Evolutionary conservation across 2,329 filamentous ascomycete species (phyloP), one percentile per base, ranked within the genome.

Genomic region (Fusarium palustre): DNA sequence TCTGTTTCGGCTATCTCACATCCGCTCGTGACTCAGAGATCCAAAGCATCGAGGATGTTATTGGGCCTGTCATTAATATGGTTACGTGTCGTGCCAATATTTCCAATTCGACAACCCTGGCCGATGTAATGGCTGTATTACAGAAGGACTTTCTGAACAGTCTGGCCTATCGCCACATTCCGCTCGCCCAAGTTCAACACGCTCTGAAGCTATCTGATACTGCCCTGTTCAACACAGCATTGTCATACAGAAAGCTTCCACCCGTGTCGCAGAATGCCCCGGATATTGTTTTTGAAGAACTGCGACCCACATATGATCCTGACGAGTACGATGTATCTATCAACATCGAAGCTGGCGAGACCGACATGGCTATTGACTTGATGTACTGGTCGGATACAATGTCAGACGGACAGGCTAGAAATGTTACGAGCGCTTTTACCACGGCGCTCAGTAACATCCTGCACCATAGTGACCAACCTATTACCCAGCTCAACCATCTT

Each of bases 61-160:
- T 85, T 12, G 86, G 86, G 0, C 79, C 81, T 28, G 86, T 88
- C 43, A 86, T 88, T 69, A 87, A 86, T 66, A 87, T 87, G 83
- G 79, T 88, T 5, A 82, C 84, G 38, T 87, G 83, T 59, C 81
- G 83, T n/a, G 77, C 85, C 9, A 74, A 77, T 59, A 63, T 83
- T 73, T 28, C 12, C 7, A 6, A 7, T 4, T 33, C 16, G 0
- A 57, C 49, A 1, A 70, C 25, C 0, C 5, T 71, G 0, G 46
- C 18, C 0, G 55, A 62, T 7, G 3, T 59, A 1, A 71, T 71
- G 68, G 10, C 3, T 3, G 8, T 25, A 6, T 53, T 70, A 2
- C 68, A 70, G 34, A 69, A 20, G 1, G 59, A 71, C 38, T 70
- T 68, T 18, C 46, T 70, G 1, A 64, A 59, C 1, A 71, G 68